These are phyloP conservation scores for Botrytis galanthina DNA, from an alignment of 2,329 filamentous ascomycete genomes.

Conservation along the genomic window DNA sequence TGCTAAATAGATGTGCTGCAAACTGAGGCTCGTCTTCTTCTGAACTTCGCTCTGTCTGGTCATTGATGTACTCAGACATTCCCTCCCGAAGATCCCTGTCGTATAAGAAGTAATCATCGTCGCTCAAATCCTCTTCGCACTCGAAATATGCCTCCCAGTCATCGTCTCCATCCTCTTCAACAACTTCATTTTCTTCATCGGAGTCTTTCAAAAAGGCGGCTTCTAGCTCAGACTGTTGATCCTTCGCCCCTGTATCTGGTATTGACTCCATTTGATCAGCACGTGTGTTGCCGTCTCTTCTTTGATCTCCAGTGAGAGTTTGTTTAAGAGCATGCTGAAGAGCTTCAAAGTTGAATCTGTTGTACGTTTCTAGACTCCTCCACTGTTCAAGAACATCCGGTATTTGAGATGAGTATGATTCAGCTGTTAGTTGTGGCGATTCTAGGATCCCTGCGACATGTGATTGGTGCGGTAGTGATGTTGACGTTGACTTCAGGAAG, in stretches of 20 bases:
- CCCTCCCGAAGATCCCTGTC: neutral
- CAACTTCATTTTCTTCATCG: neutral
- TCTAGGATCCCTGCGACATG: accelerated
- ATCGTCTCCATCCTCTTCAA: neutral
- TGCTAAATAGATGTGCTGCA: neutral
- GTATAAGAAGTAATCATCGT: neutral
- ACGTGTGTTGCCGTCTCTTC: neutral
- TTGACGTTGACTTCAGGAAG: neutral
- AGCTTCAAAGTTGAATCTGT: neutral
- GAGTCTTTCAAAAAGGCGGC: neutral
- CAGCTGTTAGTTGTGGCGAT: too few species aligned
- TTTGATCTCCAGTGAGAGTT: neutral
- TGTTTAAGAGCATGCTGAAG: neutral
- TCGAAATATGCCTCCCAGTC: neutral
- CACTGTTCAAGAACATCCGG: neutral
- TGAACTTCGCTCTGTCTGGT: too few species aligned
- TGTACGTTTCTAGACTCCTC: neutral
- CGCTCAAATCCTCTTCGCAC: neutral
- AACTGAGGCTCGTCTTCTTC: neutral
- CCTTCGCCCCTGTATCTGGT: too few species aligned
- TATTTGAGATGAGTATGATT: neutral
- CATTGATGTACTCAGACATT: neutral
- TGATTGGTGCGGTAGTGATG: neutral
- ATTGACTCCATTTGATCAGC: neutral
- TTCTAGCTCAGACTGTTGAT: neutral